These are phyloP conservation scores for Pseudozyma thailandica DNA, from an alignment of 1,284 basidiomycete species.

Conservation along the genomic window DNA sequence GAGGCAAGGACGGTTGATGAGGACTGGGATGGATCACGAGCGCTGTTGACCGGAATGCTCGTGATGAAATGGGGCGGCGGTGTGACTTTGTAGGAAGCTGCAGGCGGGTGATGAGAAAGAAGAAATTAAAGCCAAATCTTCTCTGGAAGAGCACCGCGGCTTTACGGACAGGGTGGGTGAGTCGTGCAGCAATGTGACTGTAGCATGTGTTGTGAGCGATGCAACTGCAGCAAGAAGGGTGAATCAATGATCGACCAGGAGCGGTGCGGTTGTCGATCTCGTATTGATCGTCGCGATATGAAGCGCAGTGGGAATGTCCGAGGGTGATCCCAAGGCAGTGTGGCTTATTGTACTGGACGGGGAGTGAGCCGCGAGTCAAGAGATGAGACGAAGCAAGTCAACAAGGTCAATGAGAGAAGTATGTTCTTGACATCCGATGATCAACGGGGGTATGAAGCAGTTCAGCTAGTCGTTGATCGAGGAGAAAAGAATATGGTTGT, in stretches of 20 bases:
- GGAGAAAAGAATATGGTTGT: conserved; percentile 3
- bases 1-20: conserved; percentile 8
- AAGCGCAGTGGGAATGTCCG: conserved; percentile 16
- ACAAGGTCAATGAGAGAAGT: neutral
- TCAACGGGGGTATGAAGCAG: neutral
- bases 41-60: neutral
- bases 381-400: neutral
- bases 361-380: neutral
- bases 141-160: conserved; percentile 9
- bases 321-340: conserved; percentile 5
- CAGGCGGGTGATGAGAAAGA: conserved; percentile 9
- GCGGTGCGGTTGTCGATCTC: conserved; percentile 5
- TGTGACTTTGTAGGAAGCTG: conserved; percentile 37
- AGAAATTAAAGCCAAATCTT: conserved; percentile 33
- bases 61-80: conserved; percentile 14
- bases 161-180: conserved; percentile 20
- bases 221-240: conserved; percentile 14
- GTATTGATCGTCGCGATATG: conserved; percentile 11
- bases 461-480: neutral
- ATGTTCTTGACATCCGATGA: neutral
- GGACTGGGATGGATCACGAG: conserved; percentile 14
- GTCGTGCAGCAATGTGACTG: conserved; percentile 25
- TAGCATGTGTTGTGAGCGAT: conserved; percentile 8
- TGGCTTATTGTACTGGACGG: neutral
- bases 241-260: neutral